Conservation (phyloP, 2,329 filamentous ascomycete species). For the Dothideomycetes sp. region DNA sequence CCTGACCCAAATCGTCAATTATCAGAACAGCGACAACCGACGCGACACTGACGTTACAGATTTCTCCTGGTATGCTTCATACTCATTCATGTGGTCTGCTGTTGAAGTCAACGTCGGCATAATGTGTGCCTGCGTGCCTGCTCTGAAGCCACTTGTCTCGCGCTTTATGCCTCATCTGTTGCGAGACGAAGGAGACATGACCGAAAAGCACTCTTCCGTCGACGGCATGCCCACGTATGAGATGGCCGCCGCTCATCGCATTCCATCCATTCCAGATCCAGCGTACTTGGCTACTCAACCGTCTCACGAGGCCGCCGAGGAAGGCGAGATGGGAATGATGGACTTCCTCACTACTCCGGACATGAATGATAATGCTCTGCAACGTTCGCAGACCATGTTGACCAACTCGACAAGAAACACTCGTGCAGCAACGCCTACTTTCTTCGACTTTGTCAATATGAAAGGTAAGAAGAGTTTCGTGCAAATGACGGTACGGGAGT, state of each 20-base stretch:
- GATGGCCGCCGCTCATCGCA: constrained; percentile 19
- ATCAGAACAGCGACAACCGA: constrained; percentile 19
- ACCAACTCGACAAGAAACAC: constrained; percentile 32
- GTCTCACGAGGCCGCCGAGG: constrained; percentile 6
- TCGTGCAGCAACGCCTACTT: constrained; percentile 36
- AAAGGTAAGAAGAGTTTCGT: constrained; percentile 61
- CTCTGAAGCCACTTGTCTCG: constrained; percentile 74
- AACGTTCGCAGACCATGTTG: constrained; percentile 25
- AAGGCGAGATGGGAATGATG: constrained; percentile 34
- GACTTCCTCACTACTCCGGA: constrained; percentile 47
- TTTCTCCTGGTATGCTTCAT: constrained; percentile 62
- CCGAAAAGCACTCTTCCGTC: constrained; percentile 22
- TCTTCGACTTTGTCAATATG: constrained; percentile 73
- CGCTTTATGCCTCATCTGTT: constrained; percentile 49
- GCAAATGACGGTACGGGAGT: constrained; percentile 52
- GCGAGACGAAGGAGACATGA: constrained; percentile 35
- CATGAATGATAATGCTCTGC: constrained; percentile 21
- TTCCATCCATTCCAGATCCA: constrained; percentile 19
- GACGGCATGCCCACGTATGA: constrained; percentile 12
- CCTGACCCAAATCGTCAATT: constrained; percentile 32
- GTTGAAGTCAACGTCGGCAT: constrained; percentile 88
- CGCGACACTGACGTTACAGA: constrained; percentile 35
- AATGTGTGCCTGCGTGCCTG: constrained; percentile 85
- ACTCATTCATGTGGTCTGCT: constrained; percentile 88
- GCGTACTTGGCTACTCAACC: constrained; percentile 6